Evolutionary conservation across 768 basidiomycete species (phyloP), one percentile per base, ranked within the genome.

Genomic region (Rhizopogon roseolus): DNA sequence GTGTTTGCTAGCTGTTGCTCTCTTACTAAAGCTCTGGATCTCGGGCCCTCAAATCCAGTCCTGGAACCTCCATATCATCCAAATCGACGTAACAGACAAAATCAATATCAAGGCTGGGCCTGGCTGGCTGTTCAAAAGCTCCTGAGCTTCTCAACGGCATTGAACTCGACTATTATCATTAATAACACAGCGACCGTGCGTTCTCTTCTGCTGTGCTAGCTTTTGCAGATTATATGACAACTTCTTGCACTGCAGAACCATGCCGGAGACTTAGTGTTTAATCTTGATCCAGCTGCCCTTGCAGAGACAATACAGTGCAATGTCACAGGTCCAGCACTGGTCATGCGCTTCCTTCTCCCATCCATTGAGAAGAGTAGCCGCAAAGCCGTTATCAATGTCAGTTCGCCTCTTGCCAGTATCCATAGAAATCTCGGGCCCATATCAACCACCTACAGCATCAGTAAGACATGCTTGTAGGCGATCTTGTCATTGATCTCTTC

Each of bases 101-200:
- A 56, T 48, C 11, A 63, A 65, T 44, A 69, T 73, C 55, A 54
- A 62, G 4, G 54, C 41, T 2, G 66, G 69, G 5, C 55, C 53
- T 61, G 4, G 54, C 41, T 2, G 66, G 69, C 4, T 60, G 56
- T 9, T 48, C 57, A 39, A 50, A 57, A 6, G 64, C 65, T 13
- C 57, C 62, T 17, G 53, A 53, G 36, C 53, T 69, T 19, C 56
- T 75, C 13, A 65, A 60, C 4, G 58, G 57, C 37, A 32, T 19
- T 14, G 67, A 69, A 4, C 52, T 73, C n/a, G 69, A 75, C 60
- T 73, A 69, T 40, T 40, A 57, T 72, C 22, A 53, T 71, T 50
- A 76, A 74, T 62, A 73, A 73, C 46, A 71, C 73, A n/a, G 73
- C 62, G 1, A 63, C 71, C 40, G 73, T 74, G 51, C 49, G 73